These are phyloP conservation scores for Ophiobolus disseminans DNA, from an alignment of 2,329 filamentous ascomycete genomes.

Conservation along the genomic window DNA sequence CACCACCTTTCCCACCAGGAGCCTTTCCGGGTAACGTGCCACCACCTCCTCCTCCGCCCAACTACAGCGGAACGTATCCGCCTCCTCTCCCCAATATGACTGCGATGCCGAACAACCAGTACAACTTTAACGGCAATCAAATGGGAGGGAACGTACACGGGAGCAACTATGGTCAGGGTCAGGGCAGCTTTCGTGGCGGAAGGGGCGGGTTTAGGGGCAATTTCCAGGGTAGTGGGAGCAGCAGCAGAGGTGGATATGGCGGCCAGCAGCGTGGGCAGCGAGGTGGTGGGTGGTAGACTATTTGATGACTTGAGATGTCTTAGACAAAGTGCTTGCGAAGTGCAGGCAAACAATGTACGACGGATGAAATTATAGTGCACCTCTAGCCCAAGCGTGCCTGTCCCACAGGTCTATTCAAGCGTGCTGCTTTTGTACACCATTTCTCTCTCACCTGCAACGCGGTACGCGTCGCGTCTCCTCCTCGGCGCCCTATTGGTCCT, in stretches of 20 bases:
- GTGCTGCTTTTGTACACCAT: too few relatives aligned
- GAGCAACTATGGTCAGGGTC: conserved; percentile 13
- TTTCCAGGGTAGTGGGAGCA: conserved; percentile 19
- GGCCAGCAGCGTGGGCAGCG: conserved; percentile 21
- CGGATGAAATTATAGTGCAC: background rate
- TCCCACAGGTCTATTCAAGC: too few relatives aligned
- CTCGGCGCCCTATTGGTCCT: too few relatives aligned
- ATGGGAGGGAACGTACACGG: conserved; percentile 10
- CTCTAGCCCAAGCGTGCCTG: too few relatives aligned
- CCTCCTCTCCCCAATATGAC: conserved; percentile 27
- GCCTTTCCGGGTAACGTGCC: conserved; percentile 19
- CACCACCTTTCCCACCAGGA: conserved; percentile 26
- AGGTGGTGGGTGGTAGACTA: conserved; percentile 25
- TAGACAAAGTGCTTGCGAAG: background rate
- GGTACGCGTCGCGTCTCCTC: too few relatives aligned
- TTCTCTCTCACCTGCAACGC: too few relatives aligned
- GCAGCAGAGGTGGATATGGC: conserved; percentile 24
- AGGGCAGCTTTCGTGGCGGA: conserved; percentile 21
- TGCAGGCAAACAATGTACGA: background rate
- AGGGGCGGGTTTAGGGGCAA: conserved; percentile 24
- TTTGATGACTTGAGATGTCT: background rate
- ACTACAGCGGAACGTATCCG: conserved; percentile 31
- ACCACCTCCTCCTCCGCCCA: conserved; percentile 35
- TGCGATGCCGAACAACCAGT: conserved; percentile 18
- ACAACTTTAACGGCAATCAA: conserved; percentile 18